Conservation (phyloP, 345 rosid species). For the Linum tenue region DNA sequence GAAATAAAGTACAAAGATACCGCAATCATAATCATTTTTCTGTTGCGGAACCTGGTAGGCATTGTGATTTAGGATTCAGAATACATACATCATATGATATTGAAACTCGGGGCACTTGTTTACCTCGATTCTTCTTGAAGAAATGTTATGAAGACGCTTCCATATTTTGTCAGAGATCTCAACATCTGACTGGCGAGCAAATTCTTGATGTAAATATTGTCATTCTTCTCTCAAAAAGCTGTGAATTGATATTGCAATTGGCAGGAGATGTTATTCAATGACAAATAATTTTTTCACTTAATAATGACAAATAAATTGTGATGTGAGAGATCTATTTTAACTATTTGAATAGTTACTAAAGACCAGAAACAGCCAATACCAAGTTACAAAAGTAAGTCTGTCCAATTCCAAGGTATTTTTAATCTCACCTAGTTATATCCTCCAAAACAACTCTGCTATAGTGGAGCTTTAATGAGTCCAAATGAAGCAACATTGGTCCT, state of each 20-base stretch:
- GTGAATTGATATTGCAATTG: constrained; percentile 8
- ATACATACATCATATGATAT: neutral
- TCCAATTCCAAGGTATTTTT: constrained; percentile 1
- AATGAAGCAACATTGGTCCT: constrained; percentile 73
- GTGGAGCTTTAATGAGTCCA: constrained; percentile 82
- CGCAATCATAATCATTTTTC: constrained; percentile 85
- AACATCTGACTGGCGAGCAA: constrained; percentile 33
- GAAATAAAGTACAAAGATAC: constrained; percentile 51
- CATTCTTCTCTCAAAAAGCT: constrained; percentile 80
- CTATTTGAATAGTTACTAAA: neutral
- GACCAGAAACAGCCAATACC: neutral
- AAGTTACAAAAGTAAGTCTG: neutral
- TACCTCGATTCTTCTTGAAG: constrained; percentile 32
- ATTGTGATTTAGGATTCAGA: constrained; percentile 2
- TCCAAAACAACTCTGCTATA: constrained; percentile 45
- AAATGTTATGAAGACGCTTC: constrained; percentile 49
- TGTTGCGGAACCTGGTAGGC: constrained; percentile 84
- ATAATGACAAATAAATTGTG: neutral
- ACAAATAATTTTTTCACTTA: neutral
- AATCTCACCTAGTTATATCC: constrained; percentile 67
- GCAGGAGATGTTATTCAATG: neutral
- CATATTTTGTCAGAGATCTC: constrained; percentile 51
- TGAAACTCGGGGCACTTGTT: neutral
- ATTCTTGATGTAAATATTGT: constrained; percentile 47
- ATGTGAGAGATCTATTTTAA: neutral